Percentiles rank a stretch among this genome's conserved stretches.
These are phyloP conservation scores for Bipolaris sorokiniana DNA, from an alignment of 2,329 filamentous ascomycete species.

Conservation along the genomic window DNA sequence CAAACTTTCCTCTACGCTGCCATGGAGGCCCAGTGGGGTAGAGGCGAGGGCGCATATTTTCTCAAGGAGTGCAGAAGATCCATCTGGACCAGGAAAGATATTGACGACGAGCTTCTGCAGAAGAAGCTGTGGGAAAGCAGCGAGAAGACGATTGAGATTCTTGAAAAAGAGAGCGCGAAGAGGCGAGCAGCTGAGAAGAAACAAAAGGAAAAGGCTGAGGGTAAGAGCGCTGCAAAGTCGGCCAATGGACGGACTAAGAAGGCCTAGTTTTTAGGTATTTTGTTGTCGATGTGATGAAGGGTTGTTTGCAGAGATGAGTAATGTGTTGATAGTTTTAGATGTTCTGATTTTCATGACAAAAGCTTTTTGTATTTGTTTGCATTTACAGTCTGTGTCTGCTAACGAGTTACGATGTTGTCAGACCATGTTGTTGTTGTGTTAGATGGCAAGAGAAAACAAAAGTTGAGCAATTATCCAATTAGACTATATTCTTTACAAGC, in stretches of 20 bases:
- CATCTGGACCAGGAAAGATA: slow-evolving; percentile 72
- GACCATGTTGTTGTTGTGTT: background rate
- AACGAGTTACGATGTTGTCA: background rate
- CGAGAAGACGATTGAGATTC: slow-evolving; percentile 75
- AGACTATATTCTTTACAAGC: background rate
- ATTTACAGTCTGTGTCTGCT: background rate
- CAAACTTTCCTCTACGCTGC: slow-evolving; percentile 85
- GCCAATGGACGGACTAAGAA: slow-evolving; percentile 30
- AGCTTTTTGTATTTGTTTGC: background rate
- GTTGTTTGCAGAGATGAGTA: background rate
- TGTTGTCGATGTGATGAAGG: background rate
- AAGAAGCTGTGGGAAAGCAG: slow-evolving; percentile 91
- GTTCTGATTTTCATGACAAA: background rate
- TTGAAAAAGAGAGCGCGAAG: slow-evolving; percentile 79
- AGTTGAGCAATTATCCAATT: background rate
- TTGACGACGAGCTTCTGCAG: slow-evolving; percentile 78
- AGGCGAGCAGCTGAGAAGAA: slow-evolving; percentile 66
- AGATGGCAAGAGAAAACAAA: background rate
- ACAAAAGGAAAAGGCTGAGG: slow-evolving; percentile 45
- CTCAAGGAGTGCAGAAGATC: slow-evolving; percentile 89
- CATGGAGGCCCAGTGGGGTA: slow-evolving; percentile 77
- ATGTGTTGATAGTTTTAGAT: background rate
- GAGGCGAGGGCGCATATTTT: slow-evolving; percentile 70
- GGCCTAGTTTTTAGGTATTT: slow-evolving; percentile 10
- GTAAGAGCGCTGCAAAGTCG: slow-evolving; percentile 27